These are phyloP conservation scores for Mycena alexandri DNA, from an alignment of 768 basidiomycete species.

Conservation along the genomic window DNA sequence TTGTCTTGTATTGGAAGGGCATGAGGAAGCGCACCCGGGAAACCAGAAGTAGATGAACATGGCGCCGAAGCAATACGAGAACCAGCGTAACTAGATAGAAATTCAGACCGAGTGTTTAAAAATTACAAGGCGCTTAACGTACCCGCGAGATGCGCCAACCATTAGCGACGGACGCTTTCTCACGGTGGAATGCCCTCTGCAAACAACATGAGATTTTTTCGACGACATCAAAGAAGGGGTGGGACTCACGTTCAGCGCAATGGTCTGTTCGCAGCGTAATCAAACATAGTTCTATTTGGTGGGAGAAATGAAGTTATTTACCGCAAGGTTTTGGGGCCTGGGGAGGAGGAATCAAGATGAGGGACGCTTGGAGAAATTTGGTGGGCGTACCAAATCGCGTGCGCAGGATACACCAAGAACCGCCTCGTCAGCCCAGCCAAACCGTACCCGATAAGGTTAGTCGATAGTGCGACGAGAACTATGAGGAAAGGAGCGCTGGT, in stretches of 20 bases:
- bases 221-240: neutral
- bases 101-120: slow-evolving; percentile 17
- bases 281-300: neutral
- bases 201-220: neutral
- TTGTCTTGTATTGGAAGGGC: too few species aligned
- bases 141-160: slow-evolving; percentile 41
- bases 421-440: slow-evolving; percentile 63
- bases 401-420: slow-evolving; percentile 69
- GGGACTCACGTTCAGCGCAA: slow-evolving; percentile 21
- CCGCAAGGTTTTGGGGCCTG: slow-evolving; percentile 24
- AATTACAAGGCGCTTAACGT: neutral
- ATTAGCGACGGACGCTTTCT: slow-evolving; percentile 35
- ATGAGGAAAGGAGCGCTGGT: neutral
- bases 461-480: slow-evolving; percentile 53
- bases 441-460: slow-evolving; percentile 62
- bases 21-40: slow-evolving; percentile 31
- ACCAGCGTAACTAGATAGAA: slow-evolving; percentile 51
- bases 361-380: too few species aligned
- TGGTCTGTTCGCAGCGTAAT: neutral
- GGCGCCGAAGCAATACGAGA: slow-evolving; percentile 54
- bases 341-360: too few species aligned
- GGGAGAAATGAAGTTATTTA: neutral
- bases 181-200: slow-evolving; percentile 64
- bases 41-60: slow-evolving; percentile 44
- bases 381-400: slow-evolving; percentile 77